These are phyloP conservation scores for Tolypocladium sp. DNA, from an alignment of 2,329 filamentous ascomycete genomes.

Conservation along the genomic window DNA sequence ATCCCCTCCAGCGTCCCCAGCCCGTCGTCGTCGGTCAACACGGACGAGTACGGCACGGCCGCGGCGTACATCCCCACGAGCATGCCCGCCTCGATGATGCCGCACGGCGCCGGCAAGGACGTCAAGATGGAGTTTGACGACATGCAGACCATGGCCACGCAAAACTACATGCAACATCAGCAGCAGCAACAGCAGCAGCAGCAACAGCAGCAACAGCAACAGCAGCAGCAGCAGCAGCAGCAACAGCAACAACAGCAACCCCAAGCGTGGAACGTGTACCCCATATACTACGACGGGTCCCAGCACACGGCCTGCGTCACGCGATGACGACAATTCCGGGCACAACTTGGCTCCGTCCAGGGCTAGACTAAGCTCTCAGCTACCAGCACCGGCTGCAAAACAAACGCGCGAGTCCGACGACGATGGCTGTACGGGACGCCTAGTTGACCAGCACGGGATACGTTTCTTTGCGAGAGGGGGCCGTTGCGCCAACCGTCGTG, in stretches of 20 bases:
- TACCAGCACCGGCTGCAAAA: neutral
- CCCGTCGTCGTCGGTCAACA: slow-evolving; percentile 37
- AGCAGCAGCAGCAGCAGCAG: slow-evolving; percentile 14
- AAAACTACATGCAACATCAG: slow-evolving; percentile 17
- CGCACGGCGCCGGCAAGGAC: slow-evolving; percentile 20
- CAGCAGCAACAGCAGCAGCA: slow-evolving; percentile 15
- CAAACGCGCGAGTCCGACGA: neutral
- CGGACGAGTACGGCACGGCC: slow-evolving; percentile 34
- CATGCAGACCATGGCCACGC: slow-evolving; percentile 13
- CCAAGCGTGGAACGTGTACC: slow-evolving; percentile 22
- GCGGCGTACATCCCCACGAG: slow-evolving; percentile 39
- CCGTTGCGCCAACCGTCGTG: neutral
- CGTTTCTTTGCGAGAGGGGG: neutral
- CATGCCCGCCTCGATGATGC: slow-evolving; percentile 34
- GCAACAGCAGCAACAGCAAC: slow-evolving; percentile 13
- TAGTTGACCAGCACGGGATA: neutral
- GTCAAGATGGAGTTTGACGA: slow-evolving; percentile 32
- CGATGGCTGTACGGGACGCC: neutral
- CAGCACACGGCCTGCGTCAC: slow-evolving; percentile 7
- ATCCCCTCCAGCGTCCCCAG: slow-evolving; percentile 41
- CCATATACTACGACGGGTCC: slow-evolving; percentile 17
- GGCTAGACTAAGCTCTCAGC: neutral
- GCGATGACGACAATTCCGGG: slow-evolving; percentile 1
- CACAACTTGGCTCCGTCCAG: neutral
- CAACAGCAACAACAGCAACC: slow-evolving; percentile 17